Base-by-base conservation (phyloP, 2,329 filamentous ascomycete species). In the Microsporum canis region DNA sequence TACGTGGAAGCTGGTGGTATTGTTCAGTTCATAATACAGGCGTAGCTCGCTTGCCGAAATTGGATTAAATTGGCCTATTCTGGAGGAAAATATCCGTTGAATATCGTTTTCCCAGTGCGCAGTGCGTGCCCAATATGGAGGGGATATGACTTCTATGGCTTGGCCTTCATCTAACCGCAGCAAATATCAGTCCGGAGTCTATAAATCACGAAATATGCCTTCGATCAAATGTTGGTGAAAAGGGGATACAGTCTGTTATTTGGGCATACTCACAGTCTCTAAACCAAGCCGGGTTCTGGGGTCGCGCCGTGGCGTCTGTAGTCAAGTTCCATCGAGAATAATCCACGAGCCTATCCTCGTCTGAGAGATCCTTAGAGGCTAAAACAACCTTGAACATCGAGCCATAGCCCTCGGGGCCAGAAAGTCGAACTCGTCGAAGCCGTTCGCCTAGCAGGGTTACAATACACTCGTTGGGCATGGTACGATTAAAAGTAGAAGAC, bases 111-210 rank as follows among this genome's bases (percentile, higher is more conserved):
- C 62, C 63, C 63, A 65, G 8, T 56, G 17, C 0, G 33, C 23
- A 6, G 59, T 58, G 36, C 45, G 34, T 36, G 64, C 27, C 3
- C 27, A 60, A 49, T 63, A 65, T 5, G 60, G 47, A 14, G 64
- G 64, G 5, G 62, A 66, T 51, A 66, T 64, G 17, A 65, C 57
- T 58, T 65, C 62, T 34, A 66, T 59, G 1, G 62, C 36, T 38
- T 66, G 60, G 8, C 60, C 61, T 60, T 63, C 62, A 43, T 63
- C 64, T 65, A 49, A 29, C 10, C 34, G 34, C 10, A 36, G 27
- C 5, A 47, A 27, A 17, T 10, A 29, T 47, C 10, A 47, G 43
- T 23, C 43, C n/a, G 27, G 27, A 27, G 8, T 7, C 43, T 5
- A 29, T 12, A 23, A n/a, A 29, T 41, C 14, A n/a, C 7, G 3